phyloP scores from a whole-genome alignment of 2,329 filamentous ascomycete genomes.

The Fusarium piperis region DNA sequence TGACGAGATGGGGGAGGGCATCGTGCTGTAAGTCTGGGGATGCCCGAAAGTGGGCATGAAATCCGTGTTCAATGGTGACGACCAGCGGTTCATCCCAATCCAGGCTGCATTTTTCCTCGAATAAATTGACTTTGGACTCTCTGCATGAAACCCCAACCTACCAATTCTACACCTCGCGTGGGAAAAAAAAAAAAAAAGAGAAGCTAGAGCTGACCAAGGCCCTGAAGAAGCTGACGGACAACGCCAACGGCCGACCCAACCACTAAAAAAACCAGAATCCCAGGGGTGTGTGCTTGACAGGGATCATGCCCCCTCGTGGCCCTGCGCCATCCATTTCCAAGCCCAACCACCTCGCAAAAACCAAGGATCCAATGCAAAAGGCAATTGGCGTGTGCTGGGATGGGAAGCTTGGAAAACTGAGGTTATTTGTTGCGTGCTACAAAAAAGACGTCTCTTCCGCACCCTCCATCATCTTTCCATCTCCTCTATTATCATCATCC shows the following conservation, averaged over 20 bases:
- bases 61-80: background rate
- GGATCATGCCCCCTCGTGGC: constrained; percentile 26
- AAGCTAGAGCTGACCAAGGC: background rate
- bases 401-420: constrained; percentile 6
- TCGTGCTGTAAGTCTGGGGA: background rate
- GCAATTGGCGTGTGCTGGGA: background rate
- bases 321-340: constrained; percentile 35
- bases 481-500: background rate
- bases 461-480: constrained; percentile 12
- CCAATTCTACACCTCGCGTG: background rate
- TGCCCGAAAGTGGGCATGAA: background rate
- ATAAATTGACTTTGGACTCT: background rate
- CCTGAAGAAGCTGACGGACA: background rate
- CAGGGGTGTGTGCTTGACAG: constrained; percentile 22
- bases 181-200: background rate
- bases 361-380: constrained; percentile 1
- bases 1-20: background rate
- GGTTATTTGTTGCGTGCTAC: constrained; percentile 15
- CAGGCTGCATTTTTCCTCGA: background rate
- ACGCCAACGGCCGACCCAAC: constrained; percentile 14
- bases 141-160: background rate
- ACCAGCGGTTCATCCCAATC: background rate
- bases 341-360: constrained; percentile 31
- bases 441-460: constrained; percentile 24
- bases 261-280: constrained; percentile 14